These are phyloP conservation scores for Alternaria sp. DNA, from an alignment of 2,329 filamentous ascomycete genomes.

Conservation along the genomic window DNA sequence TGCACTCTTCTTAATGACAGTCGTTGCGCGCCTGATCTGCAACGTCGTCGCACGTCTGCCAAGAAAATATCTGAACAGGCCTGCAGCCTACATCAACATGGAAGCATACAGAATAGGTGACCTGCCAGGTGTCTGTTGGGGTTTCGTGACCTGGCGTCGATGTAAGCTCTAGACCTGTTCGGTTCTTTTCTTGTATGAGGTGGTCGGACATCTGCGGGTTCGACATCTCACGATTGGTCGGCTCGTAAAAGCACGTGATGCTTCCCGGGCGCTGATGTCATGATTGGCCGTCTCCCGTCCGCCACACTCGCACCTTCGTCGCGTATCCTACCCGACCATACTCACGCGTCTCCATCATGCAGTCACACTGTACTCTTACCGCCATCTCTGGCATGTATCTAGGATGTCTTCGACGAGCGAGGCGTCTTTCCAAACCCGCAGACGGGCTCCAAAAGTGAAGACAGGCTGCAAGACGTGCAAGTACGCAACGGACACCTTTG, in stretches of 20 bases:
- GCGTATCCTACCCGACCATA: not conserved
- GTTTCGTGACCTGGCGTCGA: accelerated
- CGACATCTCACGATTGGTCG: slow-evolving; percentile 4
- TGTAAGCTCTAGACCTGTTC: too few relatives aligned
- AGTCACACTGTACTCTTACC: not conserved
- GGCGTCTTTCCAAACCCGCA: slow-evolving; percentile 4
- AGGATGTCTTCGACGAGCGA: slow-evolving; percentile 3
- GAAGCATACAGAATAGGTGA: too few relatives aligned
- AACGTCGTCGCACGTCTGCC: too few relatives aligned
- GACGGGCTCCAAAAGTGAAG: slow-evolving; percentile 26
- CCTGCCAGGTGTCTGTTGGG: accelerated
- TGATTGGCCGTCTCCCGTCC: not conserved
- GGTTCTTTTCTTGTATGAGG: slow-evolving; percentile 6
- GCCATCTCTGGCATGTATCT: not conserved
- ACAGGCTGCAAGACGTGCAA: slow-evolving; percentile 37
- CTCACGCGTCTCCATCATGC: not conserved
- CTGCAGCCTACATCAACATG: too few relatives aligned
- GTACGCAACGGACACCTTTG: slow-evolving; percentile 13
- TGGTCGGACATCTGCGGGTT: not conserved
- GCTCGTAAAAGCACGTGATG: slow-evolving; percentile 21
- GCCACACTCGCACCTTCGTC: not conserved
- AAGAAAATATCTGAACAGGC: too few relatives aligned
- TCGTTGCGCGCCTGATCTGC: not conserved
- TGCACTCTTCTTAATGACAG: not conserved
- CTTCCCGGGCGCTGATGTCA: not conserved